Evolutionary conservation across 1,284 basidiomycete species (phyloP).

Genomic region (Boletus sp.): DNA sequence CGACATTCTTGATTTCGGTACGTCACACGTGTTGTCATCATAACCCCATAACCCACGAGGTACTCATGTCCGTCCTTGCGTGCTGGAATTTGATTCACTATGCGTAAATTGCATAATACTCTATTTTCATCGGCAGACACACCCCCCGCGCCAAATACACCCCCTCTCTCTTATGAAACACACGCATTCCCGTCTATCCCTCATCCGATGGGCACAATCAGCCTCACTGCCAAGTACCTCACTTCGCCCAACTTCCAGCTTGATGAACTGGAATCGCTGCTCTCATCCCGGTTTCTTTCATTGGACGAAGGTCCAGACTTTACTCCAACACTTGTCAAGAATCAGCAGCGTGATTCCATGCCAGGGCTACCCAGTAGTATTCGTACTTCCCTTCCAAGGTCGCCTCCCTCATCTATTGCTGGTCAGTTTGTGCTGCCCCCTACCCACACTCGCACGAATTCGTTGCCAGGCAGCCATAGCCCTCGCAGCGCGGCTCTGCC

Average conservation of each 20-base stretch:
- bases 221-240: conserved; percentile 60
- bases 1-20: conserved; percentile 40
- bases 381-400: conserved; percentile 41
- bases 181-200: conserved; percentile 61
- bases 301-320: conserved; percentile 55
- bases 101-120: conserved; percentile 10
- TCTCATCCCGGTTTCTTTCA: conserved; percentile 68
- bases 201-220: conserved; percentile 63
- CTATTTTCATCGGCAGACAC: conserved; percentile 32
- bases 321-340: conserved; percentile 57
- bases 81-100: conserved; percentile 7
- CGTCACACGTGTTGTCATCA: conserved; percentile 25
- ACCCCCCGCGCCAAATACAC: conserved; percentile 38
- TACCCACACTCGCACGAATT: conserved; percentile 35
- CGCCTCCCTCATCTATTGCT: conserved; percentile 45
- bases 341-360: conserved; percentile 49
- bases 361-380: conserved; percentile 45
- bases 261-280: conserved; percentile 68
- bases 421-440: conserved; percentile 55
- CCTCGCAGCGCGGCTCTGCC: conserved; percentile 37
- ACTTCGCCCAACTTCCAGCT: conserved; percentile 62
- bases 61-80: conserved; percentile 29
- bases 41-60: conserved; percentile 28
- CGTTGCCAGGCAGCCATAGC: conserved; percentile 31
- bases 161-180: conserved; percentile 46